Evolutionary conservation across 805 yeast genomes (phyloP).

Genomic region (Limtongia smithiae): DNA sequence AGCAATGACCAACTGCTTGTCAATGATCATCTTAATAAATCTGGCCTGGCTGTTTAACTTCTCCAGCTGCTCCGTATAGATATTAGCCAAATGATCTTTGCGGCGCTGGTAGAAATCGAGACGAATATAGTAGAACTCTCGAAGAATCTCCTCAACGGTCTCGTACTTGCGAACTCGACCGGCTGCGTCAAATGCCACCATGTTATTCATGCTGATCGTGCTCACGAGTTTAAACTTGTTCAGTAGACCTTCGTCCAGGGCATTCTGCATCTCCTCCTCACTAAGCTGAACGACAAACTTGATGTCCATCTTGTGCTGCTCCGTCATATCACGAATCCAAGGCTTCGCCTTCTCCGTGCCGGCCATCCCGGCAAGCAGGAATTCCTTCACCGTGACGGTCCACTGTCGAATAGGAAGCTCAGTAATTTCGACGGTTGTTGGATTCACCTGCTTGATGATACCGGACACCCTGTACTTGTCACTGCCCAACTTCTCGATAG

Average conservation of each 20-base stretch:
- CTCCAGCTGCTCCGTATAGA: conserved; percentile 69
- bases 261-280: conserved; percentile 78
- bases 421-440: conserved; percentile 77
- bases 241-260: conserved; percentile 68
- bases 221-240: conserved; percentile 78
- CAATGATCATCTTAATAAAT: conserved; percentile 86
- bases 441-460: conserved; percentile 73
- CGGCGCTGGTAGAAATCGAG: conserved; percentile 87
- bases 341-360: conserved; percentile 71
- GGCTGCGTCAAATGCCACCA: conserved; percentile 92
- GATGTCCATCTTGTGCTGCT: conserved; percentile 76
- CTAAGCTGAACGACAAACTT: conserved; percentile 72
- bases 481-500: conserved; percentile 57
- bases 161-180: conserved; percentile 85
- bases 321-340: conserved; percentile 94
- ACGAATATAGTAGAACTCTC: conserved; percentile 81
- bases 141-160: conserved; percentile 68
- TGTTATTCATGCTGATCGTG: conserved; percentile 68
- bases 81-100: conserved; percentile 70
- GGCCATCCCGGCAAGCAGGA: conserved; percentile 62
- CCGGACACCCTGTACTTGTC: conserved; percentile 79
- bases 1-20: conserved; percentile 60
- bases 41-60: conserved; percentile 80
- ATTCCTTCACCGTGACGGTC: conserved; percentile 89
- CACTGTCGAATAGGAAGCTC: conserved; percentile 91